These are phyloP conservation scores for Metarhizium guizhouense DNA, from an alignment of 2,329 filamentous ascomycete species.

Conservation along the genomic window DNA sequence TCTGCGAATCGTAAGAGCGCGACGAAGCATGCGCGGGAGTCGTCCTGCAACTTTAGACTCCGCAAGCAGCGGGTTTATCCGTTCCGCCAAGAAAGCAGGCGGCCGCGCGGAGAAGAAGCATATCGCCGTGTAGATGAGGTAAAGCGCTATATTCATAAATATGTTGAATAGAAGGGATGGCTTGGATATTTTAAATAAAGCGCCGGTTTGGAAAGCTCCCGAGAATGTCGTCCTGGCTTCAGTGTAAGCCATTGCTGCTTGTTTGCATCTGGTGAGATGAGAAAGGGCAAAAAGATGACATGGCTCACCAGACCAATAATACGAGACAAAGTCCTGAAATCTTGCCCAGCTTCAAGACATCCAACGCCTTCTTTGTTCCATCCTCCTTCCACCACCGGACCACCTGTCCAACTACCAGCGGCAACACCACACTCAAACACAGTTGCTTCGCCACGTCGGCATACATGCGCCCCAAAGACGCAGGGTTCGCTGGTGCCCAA, in stretches of 20 bases:
- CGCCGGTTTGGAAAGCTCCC: conserved; percentile 53
- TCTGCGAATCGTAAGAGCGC: too few species aligned
- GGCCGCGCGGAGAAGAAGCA: too few species aligned
- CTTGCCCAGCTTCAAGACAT: too few species aligned
- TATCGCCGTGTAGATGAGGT: conserved; percentile 46
- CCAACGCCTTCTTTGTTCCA: too few species aligned
- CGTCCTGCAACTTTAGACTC: too few species aligned
- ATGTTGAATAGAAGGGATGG: conserved; percentile 58
- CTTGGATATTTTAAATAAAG: conserved; percentile 47
- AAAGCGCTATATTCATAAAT: conserved; percentile 57
- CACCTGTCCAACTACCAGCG: conserved; percentile 36
- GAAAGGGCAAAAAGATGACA: too few species aligned
- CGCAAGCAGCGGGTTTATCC: too few species aligned
- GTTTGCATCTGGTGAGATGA: too few species aligned
- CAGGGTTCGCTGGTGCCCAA: conserved; percentile 43
- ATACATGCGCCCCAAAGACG: conserved; percentile 53
- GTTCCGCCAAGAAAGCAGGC: too few species aligned
- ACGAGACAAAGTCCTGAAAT: conserved; percentile 37
- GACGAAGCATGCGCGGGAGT: too few species aligned
- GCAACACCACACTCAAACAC: conserved; percentile 56
- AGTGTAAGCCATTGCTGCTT: too few species aligned
- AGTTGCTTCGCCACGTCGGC: conserved; percentile 58
- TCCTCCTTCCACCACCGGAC: too few species aligned
- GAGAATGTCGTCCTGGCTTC: conserved; percentile 55
- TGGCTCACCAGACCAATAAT: conserved; percentile 38